These are phyloP conservation scores for Taiwanofungus camphoratus DNA, from an alignment of 1,284 basidiomycete species.

Conservation along the genomic window DNA sequence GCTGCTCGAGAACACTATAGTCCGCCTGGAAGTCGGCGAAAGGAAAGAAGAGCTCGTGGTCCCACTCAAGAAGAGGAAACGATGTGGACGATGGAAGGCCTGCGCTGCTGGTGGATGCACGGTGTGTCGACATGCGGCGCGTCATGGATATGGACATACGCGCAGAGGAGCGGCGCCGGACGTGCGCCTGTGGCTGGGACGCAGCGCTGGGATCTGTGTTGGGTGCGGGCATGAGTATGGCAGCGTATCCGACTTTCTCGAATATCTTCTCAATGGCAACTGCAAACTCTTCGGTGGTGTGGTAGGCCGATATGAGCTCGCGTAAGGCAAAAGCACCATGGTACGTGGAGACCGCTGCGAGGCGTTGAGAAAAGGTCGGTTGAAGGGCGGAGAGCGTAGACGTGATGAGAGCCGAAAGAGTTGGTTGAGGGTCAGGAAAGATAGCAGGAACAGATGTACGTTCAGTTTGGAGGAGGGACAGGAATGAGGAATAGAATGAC, in stretches of 20 bases:
- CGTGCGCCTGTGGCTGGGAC: constrained; percentile 20
- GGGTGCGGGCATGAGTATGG: constrained; percentile 24
- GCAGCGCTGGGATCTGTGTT: constrained; percentile 14
- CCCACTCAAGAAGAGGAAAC: constrained; percentile 68
- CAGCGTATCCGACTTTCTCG: constrained; percentile 60
- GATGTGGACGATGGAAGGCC: constrained; percentile 3
- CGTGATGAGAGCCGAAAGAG: constrained; percentile 76
- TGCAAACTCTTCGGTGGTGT: constrained; percentile 78
- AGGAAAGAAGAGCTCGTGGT: constrained; percentile 85
- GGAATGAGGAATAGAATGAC: constrained; percentile 67
- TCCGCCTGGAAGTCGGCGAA: constrained; percentile 87
- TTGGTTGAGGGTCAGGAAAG: constrained; percentile 71
- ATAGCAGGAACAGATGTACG: constrained; percentile 72
- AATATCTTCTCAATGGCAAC: constrained; percentile 65
- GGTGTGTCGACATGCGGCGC: constrained; percentile 43
- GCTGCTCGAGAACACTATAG: constrained; percentile 72
- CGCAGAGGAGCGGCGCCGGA: constrained; percentile 44
- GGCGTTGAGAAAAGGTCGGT: constrained; percentile 74
- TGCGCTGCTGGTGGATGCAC: constrained; percentile 29
- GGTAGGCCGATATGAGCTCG: constrained; percentile 67
- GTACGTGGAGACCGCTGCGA: constrained; percentile 60
- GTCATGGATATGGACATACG: constrained; percentile 78
- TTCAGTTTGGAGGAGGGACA: constrained; percentile 64
- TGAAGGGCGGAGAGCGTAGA: constrained; percentile 73
- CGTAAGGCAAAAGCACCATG: constrained; percentile 59